Evolutionary conservation across 306 rosid genomes (phyloP).

Genomic region (Quercus agrifolia): DNA sequence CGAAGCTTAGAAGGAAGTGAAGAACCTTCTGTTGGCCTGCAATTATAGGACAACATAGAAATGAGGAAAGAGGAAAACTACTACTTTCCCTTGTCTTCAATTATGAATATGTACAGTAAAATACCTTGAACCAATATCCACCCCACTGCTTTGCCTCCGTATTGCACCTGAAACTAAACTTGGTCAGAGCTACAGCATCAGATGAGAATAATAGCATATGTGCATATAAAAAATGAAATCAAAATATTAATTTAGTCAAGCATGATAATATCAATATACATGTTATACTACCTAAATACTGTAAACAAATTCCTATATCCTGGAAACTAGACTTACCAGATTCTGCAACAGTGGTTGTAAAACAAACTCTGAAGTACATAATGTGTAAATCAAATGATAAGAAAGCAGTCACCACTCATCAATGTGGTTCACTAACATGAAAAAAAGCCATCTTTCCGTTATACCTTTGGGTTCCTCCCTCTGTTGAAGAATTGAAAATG

Average conservation of each 20-base stretch:
- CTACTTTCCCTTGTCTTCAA: neutral
- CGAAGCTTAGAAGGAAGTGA: slow-evolving; percentile 60
- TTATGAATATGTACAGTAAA: slow-evolving; percentile 1
- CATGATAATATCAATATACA: neutral
- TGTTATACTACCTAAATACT: neutral
- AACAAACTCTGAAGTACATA: slow-evolving; percentile 10
- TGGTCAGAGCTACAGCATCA: slow-evolving; percentile 22
- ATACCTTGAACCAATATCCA: slow-evolving; percentile 65
- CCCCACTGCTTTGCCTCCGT: slow-evolving; percentile 66
- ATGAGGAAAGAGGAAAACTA: neutral
- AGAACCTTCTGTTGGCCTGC: slow-evolving; percentile 58
- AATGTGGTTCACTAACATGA: slow-evolving; percentile 9
- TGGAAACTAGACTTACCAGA: neutral
- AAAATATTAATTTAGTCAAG: neutral
- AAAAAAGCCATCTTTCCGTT: neutral
- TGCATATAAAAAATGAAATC: neutral
- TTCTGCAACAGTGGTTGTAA: neutral
- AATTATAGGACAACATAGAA: slow-evolving; percentile 4
- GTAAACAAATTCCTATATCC: neutral
- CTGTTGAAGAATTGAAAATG: slow-evolving; percentile 69
- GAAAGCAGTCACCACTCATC: neutral
- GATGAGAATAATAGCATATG: neutral
- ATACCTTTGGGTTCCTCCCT: slow-evolving; percentile 76
- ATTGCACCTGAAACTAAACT: slow-evolving; percentile 44
- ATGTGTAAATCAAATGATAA: neutral